Evolutionary conservation across 139 green algal genomes (phyloP), one percentile per base, ranked within the genome.

Genomic region (Trebouxia sp.): DNA sequence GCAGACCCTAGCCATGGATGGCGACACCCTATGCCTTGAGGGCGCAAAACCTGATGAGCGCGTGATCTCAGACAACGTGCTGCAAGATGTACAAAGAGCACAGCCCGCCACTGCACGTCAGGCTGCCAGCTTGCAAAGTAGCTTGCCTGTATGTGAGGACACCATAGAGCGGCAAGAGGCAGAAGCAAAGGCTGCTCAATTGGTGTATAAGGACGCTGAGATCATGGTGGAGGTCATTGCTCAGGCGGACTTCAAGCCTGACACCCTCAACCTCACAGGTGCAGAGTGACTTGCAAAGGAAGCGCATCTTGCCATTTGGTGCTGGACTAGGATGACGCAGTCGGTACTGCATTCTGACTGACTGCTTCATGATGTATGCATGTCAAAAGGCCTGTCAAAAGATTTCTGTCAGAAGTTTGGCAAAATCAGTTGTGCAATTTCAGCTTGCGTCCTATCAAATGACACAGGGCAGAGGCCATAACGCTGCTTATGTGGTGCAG

Each of bases 181-280:
- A 5, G 82, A 51, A 22, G 38, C 58, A 39, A 83, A 66, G 58
- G 74, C 72, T 0, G 65, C 78, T 4, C 51, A 41, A 12, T 69
- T 90, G 47, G 70, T 38, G 4, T 90, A 89, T 47, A 39, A 2
- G 4, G 80, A 65, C 20, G 84, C 38, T 38, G 86, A 92, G 58
- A 75, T 92, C 6, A 78, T 93, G 78, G 84, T 92, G 30, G 89
- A 92, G 80, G 22, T 89, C 26, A 70, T 85, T 14, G 41, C 58
- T 5, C 53, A 72, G 50, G 69, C 42, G 20, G 69, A 77, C 43
- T 53, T 77, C 38, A 77, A 53, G 69, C 62, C 62, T 30, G 15
- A 72, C 32, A 72, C 37, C 20, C 62, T 72, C 10, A 72, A 72
- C 1, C 32, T 72, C 12, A 72, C 35, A 72, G 62, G 62, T 72